Base-by-base conservation (phyloP, 805 yeast species). In the Myxozyma neglecta region DNA sequence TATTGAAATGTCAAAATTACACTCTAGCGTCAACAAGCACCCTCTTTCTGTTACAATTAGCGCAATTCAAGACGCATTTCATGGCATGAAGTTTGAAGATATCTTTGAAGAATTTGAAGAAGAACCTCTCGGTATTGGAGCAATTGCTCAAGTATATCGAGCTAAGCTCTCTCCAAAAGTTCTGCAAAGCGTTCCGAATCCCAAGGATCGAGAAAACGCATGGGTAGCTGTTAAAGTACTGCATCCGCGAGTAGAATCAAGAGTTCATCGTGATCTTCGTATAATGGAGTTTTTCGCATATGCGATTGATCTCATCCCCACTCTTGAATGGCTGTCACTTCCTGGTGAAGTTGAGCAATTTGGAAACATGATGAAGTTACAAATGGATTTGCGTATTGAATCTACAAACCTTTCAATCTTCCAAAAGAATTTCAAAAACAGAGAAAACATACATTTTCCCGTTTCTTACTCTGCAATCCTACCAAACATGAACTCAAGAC, bases 321-420 rank as follows among this genome's bases (percentile, higher is more conserved):
- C 96, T 0, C 90, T 94, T 96, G 97, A 94, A 72, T 94, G 99
- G 99, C 79, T 94, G 4, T 89, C 97, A 2, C 77, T 94, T 52
- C 99, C 98, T 0, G 93, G 87, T 63, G 99, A 94, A 73, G 98
- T 93, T 1, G 88, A 86, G 47, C 94, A 92, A 70, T 94, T 94
- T 72, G 82, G 90, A 0, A 77, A 84, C 0, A 80, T 94, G 77
- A 93, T 94, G 98, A 84, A 85, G 44, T 73, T 90, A 53, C 99
- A 94, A 74, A 77, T 94, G 60, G 98, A 94, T 75, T 76, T 94
- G 60, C 79, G 97, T 66, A 89, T 94, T 42, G 99, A 94, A 72
- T 94, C 94, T 0, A 77, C 87, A 65, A 94, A 94, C 72, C 76
- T 94, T 59, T 77, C 82, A 7, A 84, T 82, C 62, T 94, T 94